phyloP scores from a whole-genome alignment of 116 monocot species.

The Iris pallida region DNA sequence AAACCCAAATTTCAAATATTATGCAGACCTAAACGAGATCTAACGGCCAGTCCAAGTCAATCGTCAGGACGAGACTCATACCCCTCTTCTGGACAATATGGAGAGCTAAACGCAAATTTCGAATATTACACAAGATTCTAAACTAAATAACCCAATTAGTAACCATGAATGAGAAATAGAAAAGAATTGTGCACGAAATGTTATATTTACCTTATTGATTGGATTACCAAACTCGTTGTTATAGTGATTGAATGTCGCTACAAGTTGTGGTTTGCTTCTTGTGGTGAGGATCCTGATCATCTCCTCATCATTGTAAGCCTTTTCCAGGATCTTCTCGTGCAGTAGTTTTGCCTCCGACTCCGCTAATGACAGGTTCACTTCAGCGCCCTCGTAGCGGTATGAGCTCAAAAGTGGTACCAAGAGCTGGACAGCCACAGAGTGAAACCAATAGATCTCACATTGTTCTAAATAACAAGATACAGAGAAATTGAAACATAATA shows the following conservation, averaged over 20 bases:
- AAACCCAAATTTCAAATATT: no score
- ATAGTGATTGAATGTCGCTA: constrained; percentile 68
- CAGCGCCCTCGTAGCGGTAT: constrained; percentile 65
- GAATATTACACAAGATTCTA: no score
- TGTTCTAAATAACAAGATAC: no score
- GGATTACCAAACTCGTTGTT: constrained; percentile 57
- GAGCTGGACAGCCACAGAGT: constrained; percentile 38
- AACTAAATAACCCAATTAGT: no score
- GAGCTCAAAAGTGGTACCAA: constrained; percentile 61
- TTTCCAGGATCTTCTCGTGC: constrained; percentile 56
- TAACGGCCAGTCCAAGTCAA: no score
- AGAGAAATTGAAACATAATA: no score
- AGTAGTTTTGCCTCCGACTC: constrained; percentile 80
- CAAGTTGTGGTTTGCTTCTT: constrained; percentile 79
- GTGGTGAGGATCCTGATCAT: constrained; percentile 71
- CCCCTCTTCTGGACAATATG: no score
- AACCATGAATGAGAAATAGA: neutral
- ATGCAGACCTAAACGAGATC: no score
- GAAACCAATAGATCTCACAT: neutral
- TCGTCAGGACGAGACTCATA: no score
- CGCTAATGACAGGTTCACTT: constrained; percentile 54
- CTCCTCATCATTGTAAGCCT: constrained; percentile 64
- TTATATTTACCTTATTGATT: constrained; percentile 47
- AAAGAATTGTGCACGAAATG: neutral
- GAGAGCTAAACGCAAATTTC: no score